Base-by-base conservation (phyloP, 1,284 basidiomycete genomes). In the Fomitopsis pinicola region DNA sequence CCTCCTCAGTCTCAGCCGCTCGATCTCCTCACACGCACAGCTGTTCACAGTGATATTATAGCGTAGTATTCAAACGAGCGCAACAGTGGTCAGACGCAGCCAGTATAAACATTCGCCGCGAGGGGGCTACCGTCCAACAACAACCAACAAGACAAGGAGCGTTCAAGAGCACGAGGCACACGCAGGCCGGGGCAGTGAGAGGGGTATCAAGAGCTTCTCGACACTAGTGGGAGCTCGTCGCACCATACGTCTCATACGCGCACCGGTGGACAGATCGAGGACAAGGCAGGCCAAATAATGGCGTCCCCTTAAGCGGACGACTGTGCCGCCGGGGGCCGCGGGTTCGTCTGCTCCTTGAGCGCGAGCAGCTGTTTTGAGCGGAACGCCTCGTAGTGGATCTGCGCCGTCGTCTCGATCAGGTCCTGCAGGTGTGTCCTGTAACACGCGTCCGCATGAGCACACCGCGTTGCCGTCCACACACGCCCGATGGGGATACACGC, bases 331-430 rank as follows among this genome's bases (percentile, higher is more conserved):
- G 69, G 67, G 54, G 72, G 66, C 40, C 71, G 68, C 45, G 71
- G 69, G 64, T 71, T 73, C 59, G 73, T 73, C 66, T 74, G 73
- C 77, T 97, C 94, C 83, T 97, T 97, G 71, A 97, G 84, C 28
- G 95, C 95, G 57, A 97, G 81, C 66, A 97, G 77, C 80, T 99
- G 97, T 82, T 98, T 98, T 70, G 93, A 96, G 67, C 97, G 89
- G 92, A 99, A 99, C 8, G 96, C 95, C 82, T 99, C 97, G 78
- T 99, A 99, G 79, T 99, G 97, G 75, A 97, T 97, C 77, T 97
- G 93, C 8, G 96, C 94, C 2, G 97, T 99, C 59, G 97, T 98
- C 82, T 99, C 97, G 75, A 99, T 98, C 70, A 99, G 80, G 75
- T 99, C 97, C 77, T 99, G 97, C 71, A 99, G 79, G 78, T 99